Evolutionary conservation across 768 basidiomycete species (phyloP), one percentile per base, ranked within the genome.

Genomic region (Pluteus cervinus): DNA sequence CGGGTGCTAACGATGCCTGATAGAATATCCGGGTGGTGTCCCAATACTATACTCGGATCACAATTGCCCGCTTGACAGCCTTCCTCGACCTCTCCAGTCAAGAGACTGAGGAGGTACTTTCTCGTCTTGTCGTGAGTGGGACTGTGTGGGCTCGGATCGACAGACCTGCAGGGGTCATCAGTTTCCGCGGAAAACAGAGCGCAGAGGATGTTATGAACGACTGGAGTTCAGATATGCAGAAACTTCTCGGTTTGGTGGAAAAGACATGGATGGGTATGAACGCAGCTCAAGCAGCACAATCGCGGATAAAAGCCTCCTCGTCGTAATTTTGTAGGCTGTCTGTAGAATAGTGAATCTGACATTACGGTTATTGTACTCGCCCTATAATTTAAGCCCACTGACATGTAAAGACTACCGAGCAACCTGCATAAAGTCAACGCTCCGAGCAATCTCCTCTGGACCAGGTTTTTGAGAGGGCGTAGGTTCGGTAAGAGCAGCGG

Each of bases 191-290:
- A 49, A 86, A 84, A 61, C 79, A 80, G 47, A 81, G 72, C 38
- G 76, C 87, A 2, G 93, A 97, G 54, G 91, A 96, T 51, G 83
- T 91, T 4, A 84, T 99, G 82, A 98, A 98, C 54, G 89, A 90
- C 44, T 99, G 96, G 94, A 93, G 90, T 61, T 86, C 81, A 15
- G 93, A 98, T 53, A 90, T 99, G 76, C 86, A 84, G 52, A 91
- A 86, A 63, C 64, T 99, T 52, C 69, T 99, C 43, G 76, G 85
- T 12, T 62, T 96, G 28, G 87, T 92, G 10, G 96, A 99, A 66
- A 97, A 97, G 76, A 91, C 90, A n/a, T 96, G 93, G 88, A 91
- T 91, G 88, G 85, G 84, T 24, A 82, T 91, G 75, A 90, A 90
- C 47, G 87, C 88, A 23, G 87, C 88, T 8, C 76, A 86, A 55